These are phyloP conservation scores for Hypholoma fasciculare DNA, from an alignment of 768 basidiomycete genomes.

Conservation along the genomic window DNA sequence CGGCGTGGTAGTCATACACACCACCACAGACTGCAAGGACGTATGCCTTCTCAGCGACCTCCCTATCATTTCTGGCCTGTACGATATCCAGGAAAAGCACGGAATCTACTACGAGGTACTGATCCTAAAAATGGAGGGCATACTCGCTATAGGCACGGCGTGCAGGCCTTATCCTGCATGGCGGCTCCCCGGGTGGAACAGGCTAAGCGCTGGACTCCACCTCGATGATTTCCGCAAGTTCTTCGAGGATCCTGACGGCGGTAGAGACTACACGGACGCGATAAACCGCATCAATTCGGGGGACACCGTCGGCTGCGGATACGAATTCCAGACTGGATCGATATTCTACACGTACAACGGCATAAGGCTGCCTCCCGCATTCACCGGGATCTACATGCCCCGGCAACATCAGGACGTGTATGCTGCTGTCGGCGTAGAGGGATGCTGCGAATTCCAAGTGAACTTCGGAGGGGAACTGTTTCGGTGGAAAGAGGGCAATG, in stretches of 20 bases:
- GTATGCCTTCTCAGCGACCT: slow-evolving; percentile 58
- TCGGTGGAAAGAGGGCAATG: slow-evolving; percentile 63
- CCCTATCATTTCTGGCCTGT: slow-evolving; percentile 61
- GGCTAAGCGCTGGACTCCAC: slow-evolving; percentile 63
- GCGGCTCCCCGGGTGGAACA: slow-evolving; percentile 73
- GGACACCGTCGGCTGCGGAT: slow-evolving; percentile 65
- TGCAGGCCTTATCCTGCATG: slow-evolving; percentile 66
- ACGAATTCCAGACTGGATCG: slow-evolving; percentile 49
- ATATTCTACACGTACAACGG: slow-evolving; percentile 73
- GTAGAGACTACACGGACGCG: slow-evolving; percentile 49
- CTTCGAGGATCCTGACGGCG: slow-evolving; percentile 67
- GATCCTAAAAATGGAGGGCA: slow-evolving; percentile 57
- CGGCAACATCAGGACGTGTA: slow-evolving; percentile 55
- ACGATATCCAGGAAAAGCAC: slow-evolving; percentile 49
- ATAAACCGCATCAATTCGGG: slow-evolving; percentile 36
- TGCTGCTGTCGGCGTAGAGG: slow-evolving; percentile 62
- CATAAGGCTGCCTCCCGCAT: slow-evolving; percentile 52
- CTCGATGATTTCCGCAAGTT: slow-evolving; percentile 75
- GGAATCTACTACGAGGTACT: slow-evolving; percentile 68
- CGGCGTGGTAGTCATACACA: slow-evolving; percentile 42
- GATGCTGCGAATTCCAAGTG: slow-evolving; percentile 52
- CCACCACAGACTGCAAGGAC: slow-evolving; percentile 42
- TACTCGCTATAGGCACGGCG: slow-evolving; percentile 62
- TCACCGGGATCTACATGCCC: slow-evolving; percentile 59
- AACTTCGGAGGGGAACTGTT: slow-evolving; percentile 68